Conservation (phyloP, 2,329 filamentous ascomycete genomes). For the Intubia oerlemansii region DNA sequence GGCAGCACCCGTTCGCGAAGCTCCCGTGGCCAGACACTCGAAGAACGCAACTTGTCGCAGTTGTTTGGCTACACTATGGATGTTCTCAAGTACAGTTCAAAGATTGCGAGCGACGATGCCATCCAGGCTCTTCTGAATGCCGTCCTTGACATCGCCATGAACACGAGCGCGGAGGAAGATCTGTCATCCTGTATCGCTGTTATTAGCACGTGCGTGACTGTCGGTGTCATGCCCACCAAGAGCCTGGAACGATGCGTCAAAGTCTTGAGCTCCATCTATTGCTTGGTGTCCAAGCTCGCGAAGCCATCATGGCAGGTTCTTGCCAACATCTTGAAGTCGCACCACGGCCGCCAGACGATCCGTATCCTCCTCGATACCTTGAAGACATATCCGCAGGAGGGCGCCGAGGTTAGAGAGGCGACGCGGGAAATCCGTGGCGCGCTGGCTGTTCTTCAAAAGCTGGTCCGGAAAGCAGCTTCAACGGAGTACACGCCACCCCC, state of each 20-base stretch:
- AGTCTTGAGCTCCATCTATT: constrained; percentile 51
- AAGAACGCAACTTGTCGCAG: constrained; percentile 39
- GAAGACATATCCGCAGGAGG: constrained; percentile 22
- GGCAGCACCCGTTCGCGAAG: no score
- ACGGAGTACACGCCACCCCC: constrained; percentile 39
- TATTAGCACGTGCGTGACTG: constrained; percentile 50
- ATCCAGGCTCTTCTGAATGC: constrained; percentile 38
- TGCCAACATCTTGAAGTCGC: constrained; percentile 48
- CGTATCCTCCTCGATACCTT: constrained; percentile 42
- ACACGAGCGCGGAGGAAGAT: constrained; percentile 42
- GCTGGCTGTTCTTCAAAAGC: constrained; percentile 38
- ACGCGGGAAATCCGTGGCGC: constrained; percentile 39
- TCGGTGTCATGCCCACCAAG: constrained; percentile 42
- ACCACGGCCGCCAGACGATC: constrained; percentile 49
- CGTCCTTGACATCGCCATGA: constrained; percentile 44
- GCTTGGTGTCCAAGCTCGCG: constrained; percentile 36
- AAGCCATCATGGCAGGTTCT: constrained; percentile 50
- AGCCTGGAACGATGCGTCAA: constrained; percentile 46
- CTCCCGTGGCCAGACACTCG: constrained; percentile 22
- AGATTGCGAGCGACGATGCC: constrained; percentile 40
- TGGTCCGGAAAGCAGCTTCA: constrained; percentile 35
- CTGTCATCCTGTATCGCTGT: constrained; percentile 45
- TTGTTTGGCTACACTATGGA: constrained; percentile 43
- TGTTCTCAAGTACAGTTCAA: constrained; percentile 57
- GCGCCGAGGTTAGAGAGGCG: constrained; percentile 26